These are phyloP conservation scores for Phylloporus sp. DNA, from an alignment of 768 basidiomycete species.

Conservation along the genomic window DNA sequence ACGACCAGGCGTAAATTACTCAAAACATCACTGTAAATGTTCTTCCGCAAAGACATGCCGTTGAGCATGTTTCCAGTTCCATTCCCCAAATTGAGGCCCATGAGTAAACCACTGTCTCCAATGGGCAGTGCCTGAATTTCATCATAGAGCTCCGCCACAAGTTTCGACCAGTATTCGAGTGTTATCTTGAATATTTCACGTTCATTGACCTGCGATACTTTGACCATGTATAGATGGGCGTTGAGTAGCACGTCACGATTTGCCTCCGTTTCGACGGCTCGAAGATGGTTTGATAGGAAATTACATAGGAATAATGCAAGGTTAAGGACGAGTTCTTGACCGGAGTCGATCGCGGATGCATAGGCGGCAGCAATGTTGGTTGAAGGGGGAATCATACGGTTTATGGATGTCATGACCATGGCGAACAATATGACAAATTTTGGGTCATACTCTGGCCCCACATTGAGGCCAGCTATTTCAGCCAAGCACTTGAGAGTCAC, in stretches of 20 bases:
- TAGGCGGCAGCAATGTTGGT: slow-evolving; percentile 95
- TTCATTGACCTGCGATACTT: slow-evolving; percentile 96
- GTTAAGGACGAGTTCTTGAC: slow-evolving; percentile 96
- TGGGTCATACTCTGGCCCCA: slow-evolving; percentile 94
- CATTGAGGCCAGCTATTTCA: slow-evolving; percentile 91
- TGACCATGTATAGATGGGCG: slow-evolving; percentile 97
- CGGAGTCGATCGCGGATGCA: slow-evolving; percentile 80
- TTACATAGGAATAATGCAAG: slow-evolving; percentile 96
- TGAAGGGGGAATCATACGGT: slow-evolving; percentile 93
- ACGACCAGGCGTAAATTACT: slow-evolving; percentile 93
- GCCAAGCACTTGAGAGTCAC: slow-evolving; percentile 94
- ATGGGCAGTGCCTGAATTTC: slow-evolving; percentile 92
- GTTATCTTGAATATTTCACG: slow-evolving; percentile 99
- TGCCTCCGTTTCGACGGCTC: slow-evolving; percentile 85
- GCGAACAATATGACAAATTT: slow-evolving; percentile 98
- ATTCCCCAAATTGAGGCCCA: slow-evolving; percentile 78
- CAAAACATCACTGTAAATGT: slow-evolving; percentile 92
- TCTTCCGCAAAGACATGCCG: slow-evolving; percentile 81
- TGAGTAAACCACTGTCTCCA: slow-evolving; percentile 78
- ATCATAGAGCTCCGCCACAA: slow-evolving; percentile 94
- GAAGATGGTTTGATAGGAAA: slow-evolving; percentile 90
- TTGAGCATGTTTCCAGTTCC: slow-evolving; percentile 63
- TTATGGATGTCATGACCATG: slow-evolving; percentile 96
- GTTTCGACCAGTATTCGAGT: slow-evolving; percentile 94
- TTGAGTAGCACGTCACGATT: slow-evolving; percentile 93